Evolutionary conservation across 2,329 filamentous ascomycete genomes (phyloP), one percentile per base, ranked within the genome.

Genomic region (Talaromyces sp.): DNA sequence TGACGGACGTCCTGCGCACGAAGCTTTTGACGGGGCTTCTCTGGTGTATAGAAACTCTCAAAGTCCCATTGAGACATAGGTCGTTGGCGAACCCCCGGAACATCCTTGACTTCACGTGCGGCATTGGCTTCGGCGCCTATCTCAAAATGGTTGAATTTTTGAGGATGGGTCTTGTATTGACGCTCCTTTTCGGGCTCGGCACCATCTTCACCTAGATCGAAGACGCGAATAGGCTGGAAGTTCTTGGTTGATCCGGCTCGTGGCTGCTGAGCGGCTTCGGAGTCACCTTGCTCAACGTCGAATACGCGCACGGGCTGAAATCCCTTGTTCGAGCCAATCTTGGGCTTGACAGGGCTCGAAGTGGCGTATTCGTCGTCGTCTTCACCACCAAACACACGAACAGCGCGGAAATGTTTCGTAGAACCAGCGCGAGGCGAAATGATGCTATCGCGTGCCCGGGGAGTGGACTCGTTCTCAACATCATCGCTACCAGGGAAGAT

Each of bases 21-120:
- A 62, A 85, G 76, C 76, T 89, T 90, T 54, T 83, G 80, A 4
- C 85, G 83, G 57, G 86, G 82, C 83, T 96, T 97, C 69, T 89
- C 85, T 0, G 94, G 94, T 0, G 93, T 97, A 16, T 82, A 81
- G 72, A 96, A 96, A 78, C 97, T 93, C 67, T 92, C 87, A 77
- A 98, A 98, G 58, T 88, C 87, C 93, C 94, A 97, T 68, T 91
- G 89, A 68, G 88, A 88, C 66, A 84, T 81, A 74, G 92, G 89
- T 63, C 83, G 82, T 73, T 70, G 69, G 52, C 73, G 73, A 19
- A 72, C 70, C 3, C 68, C 69, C 63, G 71, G 67, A 62, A 64
- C 66, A 10, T 67, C 54, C 66, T 77, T 73, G 37, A 72, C 47
- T 62, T 76, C 74, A 16, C 66, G 69, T 8, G 68, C 67, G 41